Evolutionary conservation across 495 filamentous ascomycete genomes (phyloP).

Genomic region (Penicillium malachiteum): DNA sequence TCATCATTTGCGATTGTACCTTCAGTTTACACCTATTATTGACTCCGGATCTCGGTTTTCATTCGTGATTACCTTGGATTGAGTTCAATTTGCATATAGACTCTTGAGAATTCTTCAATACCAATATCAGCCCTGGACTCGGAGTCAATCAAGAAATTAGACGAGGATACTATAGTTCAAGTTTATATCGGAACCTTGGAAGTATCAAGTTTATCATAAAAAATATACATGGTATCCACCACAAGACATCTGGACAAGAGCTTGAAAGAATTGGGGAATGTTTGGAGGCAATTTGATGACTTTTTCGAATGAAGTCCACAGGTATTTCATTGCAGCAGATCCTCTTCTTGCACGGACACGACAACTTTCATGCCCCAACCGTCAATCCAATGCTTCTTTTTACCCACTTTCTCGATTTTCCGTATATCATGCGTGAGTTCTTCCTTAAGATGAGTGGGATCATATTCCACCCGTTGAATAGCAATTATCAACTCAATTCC

Average conservation of each 20-base stretch:
- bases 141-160: no score
- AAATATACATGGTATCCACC: no score
- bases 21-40: background rate
- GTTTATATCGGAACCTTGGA: no score
- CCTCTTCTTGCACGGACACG: conserved; percentile 25
- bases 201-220: no score
- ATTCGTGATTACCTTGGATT: background rate
- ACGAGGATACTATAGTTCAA: no score
- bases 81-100: background rate
- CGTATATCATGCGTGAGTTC: conserved; percentile 26
- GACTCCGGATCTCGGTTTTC: background rate
- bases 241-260: no score
- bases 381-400: conserved; percentile 37
- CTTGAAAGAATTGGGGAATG: no score
- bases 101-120: background rate
- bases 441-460: conserved; percentile 29
- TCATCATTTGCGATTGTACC: background rate
- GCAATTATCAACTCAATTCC: conserved; percentile 26
- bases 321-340: conserved; percentile 10
- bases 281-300: no score
- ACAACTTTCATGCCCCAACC: conserved; percentile 34
- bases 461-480: conserved; percentile 28
- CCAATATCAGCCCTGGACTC: no score
- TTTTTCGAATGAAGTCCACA: no score
- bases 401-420: conserved; percentile 34